Percentiles rank a stretch among this genome's conserved stretches.
phyloP scores from a whole-genome alignment of 2,329 filamentous ascomycete species.

The Colletotrichum zoysiae region DNA sequence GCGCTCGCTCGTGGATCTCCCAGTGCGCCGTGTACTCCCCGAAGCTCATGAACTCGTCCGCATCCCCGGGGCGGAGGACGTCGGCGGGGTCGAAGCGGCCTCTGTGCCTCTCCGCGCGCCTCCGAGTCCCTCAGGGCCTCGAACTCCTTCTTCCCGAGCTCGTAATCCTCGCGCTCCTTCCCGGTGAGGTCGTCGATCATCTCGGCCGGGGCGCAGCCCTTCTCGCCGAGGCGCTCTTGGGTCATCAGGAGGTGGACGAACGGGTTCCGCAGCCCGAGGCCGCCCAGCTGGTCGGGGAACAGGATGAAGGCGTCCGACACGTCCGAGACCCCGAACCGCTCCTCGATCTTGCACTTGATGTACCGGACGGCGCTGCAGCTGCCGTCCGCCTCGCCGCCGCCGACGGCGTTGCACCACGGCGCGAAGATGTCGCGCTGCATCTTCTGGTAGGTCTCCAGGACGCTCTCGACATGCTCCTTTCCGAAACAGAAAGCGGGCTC shows the following conservation, averaged over 20 bases:
- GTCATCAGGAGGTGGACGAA: too few species aligned
- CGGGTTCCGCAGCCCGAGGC: too few species aligned
- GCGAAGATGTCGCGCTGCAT: constrained; percentile 57
- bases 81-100: neutral
- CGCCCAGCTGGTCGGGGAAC: too few species aligned
- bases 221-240: too few species aligned
- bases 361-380: constrained; percentile 47
- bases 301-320: too few species aligned
- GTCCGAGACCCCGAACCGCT: neutral
- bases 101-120: neutral
- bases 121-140: too few species aligned
- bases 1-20: neutral
- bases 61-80: neutral
- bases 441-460: constrained; percentile 56
- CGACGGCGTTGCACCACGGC: neutral
- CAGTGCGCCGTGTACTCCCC: neutral
- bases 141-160: too few species aligned
- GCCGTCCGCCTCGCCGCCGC: neutral
- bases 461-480: constrained; percentile 57
- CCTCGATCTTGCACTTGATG: constrained; percentile 48
- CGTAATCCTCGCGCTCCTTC: too few species aligned
- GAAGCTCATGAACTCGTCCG: constrained; percentile 4
- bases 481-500: constrained; percentile 60
- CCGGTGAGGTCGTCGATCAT: too few species aligned
- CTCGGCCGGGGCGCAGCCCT: too few species aligned